Percentiles rank a stretch among this genome's conserved stretches.
Conservation (phyloP, 768 basidiomycete species). For the Butyriboletus loyo region DNA sequence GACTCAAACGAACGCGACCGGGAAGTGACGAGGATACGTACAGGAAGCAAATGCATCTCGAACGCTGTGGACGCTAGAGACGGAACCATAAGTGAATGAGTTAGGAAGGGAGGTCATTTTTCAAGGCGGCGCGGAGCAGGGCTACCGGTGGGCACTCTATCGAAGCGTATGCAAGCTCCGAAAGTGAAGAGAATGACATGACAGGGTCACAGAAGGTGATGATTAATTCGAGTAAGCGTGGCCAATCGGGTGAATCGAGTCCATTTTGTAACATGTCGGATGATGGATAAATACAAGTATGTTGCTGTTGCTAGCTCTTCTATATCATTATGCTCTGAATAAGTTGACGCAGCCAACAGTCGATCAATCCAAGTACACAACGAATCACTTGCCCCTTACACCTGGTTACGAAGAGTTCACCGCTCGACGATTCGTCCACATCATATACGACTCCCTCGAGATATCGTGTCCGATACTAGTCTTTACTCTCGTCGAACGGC, state of each 20-base stretch:
- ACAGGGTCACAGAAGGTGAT: no score
- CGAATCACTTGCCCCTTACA: background rate
- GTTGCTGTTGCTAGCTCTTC: constrained; percentile 16
- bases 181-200: background rate
- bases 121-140: background rate
- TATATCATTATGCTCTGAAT: constrained; percentile 23
- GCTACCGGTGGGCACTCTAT: background rate
- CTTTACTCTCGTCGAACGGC: constrained; percentile 73
- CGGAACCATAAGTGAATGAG: constrained; percentile 45
- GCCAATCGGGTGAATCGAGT: constrained; percentile 6
- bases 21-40: constrained; percentile 28
- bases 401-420: constrained; percentile 33
- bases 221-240: background rate
- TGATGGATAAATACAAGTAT: constrained; percentile 22
- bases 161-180: background rate
- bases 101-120: constrained; percentile 49
- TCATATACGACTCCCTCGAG: constrained; percentile 80
- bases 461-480: constrained; percentile 57
- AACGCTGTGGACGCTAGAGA: constrained; percentile 47
- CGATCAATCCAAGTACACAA: constrained; percentile 7
- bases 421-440: constrained; percentile 82
- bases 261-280: constrained; percentile 6
- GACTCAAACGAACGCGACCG: background rate
- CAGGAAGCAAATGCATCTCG: constrained; percentile 61
- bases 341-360: background rate